Conservation (phyloP, 2,329 filamentous ascomycete genomes). For the Fusarium burgessii region DNA sequence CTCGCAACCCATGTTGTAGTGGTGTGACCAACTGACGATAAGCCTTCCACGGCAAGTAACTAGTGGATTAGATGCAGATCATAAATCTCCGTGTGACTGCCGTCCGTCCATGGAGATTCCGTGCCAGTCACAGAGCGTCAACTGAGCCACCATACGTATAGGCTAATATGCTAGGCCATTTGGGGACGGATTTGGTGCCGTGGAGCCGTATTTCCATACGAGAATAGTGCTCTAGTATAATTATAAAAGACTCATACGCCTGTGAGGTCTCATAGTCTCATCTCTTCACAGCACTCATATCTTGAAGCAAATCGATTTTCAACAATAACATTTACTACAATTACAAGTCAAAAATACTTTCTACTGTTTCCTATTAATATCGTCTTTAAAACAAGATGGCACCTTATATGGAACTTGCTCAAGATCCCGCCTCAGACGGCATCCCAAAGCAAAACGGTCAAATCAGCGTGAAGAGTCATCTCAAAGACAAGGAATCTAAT, state of each 20-base stretch:
- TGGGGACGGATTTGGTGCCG: too few species aligned
- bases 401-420: not conserved
- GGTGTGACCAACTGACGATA: not conserved
- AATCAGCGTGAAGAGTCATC: not conserved
- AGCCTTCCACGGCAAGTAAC: not conserved
- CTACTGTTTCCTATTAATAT: not conserved
- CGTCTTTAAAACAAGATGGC: too few species aligned
- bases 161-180: not conserved
- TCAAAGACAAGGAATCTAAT: too few species aligned
- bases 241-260: not conserved
- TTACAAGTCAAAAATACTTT: too few species aligned
- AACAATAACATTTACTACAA: too few species aligned
- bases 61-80: not conserved
- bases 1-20: not conserved
- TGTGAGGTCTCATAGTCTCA: too few species aligned
- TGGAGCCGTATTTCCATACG: not conserved
- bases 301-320: not conserved
- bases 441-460: accelerated
- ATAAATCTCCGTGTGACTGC: not conserved
- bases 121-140: not conserved
- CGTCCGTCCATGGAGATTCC: not conserved
- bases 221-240: not conserved
- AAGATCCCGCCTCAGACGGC: not conserved
- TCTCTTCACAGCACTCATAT: too few species aligned
- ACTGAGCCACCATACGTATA: not conserved